These are phyloP conservation scores for Pezicula rhizophila DNA, from an alignment of 2,329 filamentous ascomycete species.

Conservation along the genomic window DNA sequence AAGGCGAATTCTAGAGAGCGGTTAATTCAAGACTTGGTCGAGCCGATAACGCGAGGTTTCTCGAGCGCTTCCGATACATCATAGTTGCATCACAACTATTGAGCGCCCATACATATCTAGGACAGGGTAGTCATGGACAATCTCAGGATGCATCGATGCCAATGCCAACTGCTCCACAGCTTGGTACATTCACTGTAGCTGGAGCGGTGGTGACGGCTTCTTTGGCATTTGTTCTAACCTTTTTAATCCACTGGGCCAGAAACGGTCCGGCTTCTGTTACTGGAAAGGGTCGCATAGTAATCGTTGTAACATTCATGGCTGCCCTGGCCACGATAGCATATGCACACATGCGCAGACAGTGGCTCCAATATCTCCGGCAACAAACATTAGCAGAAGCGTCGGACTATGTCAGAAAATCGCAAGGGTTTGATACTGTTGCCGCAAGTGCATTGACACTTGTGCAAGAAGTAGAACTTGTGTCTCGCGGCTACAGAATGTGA, in stretches of 20 bases:
- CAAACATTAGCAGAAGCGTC: constrained; percentile 67
- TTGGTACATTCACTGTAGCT: constrained; percentile 48
- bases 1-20: constrained; percentile 44
- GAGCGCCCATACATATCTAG: constrained; percentile 57
- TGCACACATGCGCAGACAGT: constrained; percentile 70
- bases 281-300: constrained; percentile 49
- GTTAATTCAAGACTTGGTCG: constrained; percentile 68
- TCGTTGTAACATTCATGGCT: constrained; percentile 39
- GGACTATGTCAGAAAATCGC: constrained; percentile 65
- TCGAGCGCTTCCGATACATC: constrained; percentile 89
- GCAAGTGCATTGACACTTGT: constrained; percentile 74
- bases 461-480: constrained; percentile 93
- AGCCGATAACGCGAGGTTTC: constrained; percentile 75
- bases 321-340: constrained; percentile 56
- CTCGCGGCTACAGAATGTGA: constrained; percentile 79
- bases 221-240: constrained; percentile 49
- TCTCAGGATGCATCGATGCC: constrained; percentile 14
- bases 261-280: constrained; percentile 43
- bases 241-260: constrained; percentile 66
- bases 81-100: constrained; percentile 88
- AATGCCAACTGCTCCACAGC: constrained; percentile 15
- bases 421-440: constrained; percentile 73
- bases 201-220: constrained; percentile 61
- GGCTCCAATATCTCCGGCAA: constrained; percentile 71
- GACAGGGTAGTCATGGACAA: constrained; percentile 26